Percentiles rank a stretch among this genome's conserved stretches.
phyloP scores from a whole-genome alignment of 179 eudicot species.

The Gypsophila paniculata region DNA sequence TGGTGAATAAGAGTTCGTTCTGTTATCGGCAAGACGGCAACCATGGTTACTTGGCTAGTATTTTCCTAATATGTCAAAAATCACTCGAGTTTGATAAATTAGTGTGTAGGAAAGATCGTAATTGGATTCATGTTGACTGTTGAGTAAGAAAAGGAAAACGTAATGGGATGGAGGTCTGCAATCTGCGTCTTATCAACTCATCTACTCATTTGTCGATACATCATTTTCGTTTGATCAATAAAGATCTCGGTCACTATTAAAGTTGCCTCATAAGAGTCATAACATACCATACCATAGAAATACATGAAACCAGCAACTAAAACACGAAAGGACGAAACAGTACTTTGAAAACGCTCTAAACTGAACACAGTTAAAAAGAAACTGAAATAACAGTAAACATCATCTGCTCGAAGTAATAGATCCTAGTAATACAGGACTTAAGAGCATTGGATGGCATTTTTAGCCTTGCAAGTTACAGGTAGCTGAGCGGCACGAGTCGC shows the following conservation, averaged over 20 bases:
- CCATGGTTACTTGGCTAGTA: not conserved
- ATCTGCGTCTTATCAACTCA: not conserved
- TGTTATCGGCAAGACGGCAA: not conserved
- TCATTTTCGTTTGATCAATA: not conserved
- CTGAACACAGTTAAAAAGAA: constrained; percentile 7
- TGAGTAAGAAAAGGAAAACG: no score
- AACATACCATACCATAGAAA: no score
- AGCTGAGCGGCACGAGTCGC: constrained; percentile 54
- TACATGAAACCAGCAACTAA: constrained; percentile 6
- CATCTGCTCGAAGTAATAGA: constrained; percentile 5
- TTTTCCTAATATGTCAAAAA: not conserved
- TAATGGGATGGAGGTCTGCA: not conserved
- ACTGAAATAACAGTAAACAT: not conserved
- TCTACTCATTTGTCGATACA: not conserved
- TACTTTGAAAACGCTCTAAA: not conserved
- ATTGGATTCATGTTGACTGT: no score
- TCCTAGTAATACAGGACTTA: not conserved
- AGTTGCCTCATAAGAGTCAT: no score
- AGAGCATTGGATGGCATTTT: constrained; percentile 14
- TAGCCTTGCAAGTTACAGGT: constrained; percentile 35
- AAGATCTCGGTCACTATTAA: no score
- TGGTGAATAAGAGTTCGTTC: not conserved
- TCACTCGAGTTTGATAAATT: not conserved
- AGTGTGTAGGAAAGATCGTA: not conserved
- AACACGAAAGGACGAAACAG: not conserved